Percentiles rank a stretch among this genome's conserved stretches.
These are phyloP conservation scores for Curvularia hawaiiensis DNA, from an alignment of 2,329 filamentous ascomycete genomes.

Conservation along the genomic window DNA sequence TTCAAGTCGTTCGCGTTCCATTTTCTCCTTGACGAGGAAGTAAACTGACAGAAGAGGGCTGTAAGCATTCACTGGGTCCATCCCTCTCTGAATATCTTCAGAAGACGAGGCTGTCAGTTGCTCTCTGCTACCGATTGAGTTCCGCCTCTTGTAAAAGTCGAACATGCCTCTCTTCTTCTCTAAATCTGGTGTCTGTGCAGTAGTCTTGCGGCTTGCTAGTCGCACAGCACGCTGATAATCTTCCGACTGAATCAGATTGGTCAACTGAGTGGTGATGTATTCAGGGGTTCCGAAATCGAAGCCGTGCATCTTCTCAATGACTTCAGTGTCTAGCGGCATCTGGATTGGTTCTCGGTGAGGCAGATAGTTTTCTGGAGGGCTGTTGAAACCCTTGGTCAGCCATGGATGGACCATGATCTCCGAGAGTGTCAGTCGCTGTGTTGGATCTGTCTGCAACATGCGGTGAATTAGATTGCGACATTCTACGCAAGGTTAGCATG, in stretches of 20 bases:
- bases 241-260: constrained; percentile 86
- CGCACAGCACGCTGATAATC: constrained; percentile 90
- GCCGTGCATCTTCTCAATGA: constrained; percentile 93
- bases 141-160: constrained; percentile 95
- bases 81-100: constrained; percentile 80
- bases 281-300: constrained; percentile 95
- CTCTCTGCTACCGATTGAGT: constrained; percentile 86
- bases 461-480: constrained; percentile 90
- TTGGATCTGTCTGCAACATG: constrained; percentile 95
- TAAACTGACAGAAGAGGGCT: constrained; percentile 93
- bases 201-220: constrained; percentile 69
- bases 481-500: constrained; percentile 60
- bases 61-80: constrained; percentile 90
- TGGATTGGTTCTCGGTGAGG: constrained; percentile 83
- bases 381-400: constrained; percentile 91
- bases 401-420: constrained; percentile 96
- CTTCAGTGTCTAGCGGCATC: constrained; percentile 78
- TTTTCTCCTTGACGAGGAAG: constrained; percentile 93
- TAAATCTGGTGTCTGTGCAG: constrained; percentile 60
- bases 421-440: constrained; percentile 79
- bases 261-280: constrained; percentile 79
- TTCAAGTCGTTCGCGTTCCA: constrained; percentile 73
- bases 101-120: constrained; percentile 82
- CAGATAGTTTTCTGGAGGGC: constrained; percentile 86
- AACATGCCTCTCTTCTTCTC: constrained; percentile 91